Percentiles rank a stretch among this genome's conserved stretches.
phyloP scores from a whole-genome alignment of 2,329 filamentous ascomycete species.

The Seiridium cupressi region DNA sequence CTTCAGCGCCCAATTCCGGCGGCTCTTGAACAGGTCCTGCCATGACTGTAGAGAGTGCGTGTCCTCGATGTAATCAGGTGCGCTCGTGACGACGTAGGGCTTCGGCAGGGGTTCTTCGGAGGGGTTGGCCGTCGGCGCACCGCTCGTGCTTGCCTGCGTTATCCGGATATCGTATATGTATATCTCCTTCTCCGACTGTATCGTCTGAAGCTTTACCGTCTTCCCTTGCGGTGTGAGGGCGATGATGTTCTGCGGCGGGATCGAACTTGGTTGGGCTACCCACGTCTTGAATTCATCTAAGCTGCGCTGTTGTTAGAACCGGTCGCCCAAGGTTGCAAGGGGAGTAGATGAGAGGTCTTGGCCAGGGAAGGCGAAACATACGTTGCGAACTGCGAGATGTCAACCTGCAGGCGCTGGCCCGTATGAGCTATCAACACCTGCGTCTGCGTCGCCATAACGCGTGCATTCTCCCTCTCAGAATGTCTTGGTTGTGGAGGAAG shows the following conservation, averaged over 20 bases:
- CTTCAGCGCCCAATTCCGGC: constrained; percentile 74
- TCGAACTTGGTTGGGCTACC: constrained; percentile 72
- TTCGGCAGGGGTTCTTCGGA: constrained; percentile 50
- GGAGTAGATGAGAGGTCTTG: not conserved
- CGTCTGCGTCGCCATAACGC: constrained; percentile 70
- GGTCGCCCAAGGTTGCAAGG: constrained; percentile 18
- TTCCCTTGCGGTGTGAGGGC: constrained; percentile 82
- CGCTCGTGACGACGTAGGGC: constrained; percentile 57
- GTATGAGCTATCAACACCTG: constrained; percentile 91
- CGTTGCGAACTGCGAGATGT: constrained; percentile 73
- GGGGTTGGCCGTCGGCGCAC: constrained; percentile 39
- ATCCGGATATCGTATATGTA: constrained; percentile 88
- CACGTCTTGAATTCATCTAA: constrained; percentile 83
- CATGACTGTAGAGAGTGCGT: constrained; percentile 82
- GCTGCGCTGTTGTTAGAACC: constrained; percentile 35
- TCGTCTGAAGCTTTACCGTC: constrained; percentile 75
- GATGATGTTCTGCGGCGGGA: constrained; percentile 78
- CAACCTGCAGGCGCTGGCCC: constrained; percentile 79
- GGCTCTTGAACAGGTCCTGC: constrained; percentile 80
- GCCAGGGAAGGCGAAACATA: constrained; percentile 39
- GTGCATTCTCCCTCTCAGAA: constrained; percentile 22
- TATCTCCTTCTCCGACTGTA: constrained; percentile 84
- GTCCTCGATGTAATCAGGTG: constrained; percentile 81
- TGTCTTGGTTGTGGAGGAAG: not conserved
- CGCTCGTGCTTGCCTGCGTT: constrained; percentile 55